Base-by-base conservation (phyloP, 2,329 filamentous ascomycete genomes). In the Akanthomyces dipterigenus region DNA sequence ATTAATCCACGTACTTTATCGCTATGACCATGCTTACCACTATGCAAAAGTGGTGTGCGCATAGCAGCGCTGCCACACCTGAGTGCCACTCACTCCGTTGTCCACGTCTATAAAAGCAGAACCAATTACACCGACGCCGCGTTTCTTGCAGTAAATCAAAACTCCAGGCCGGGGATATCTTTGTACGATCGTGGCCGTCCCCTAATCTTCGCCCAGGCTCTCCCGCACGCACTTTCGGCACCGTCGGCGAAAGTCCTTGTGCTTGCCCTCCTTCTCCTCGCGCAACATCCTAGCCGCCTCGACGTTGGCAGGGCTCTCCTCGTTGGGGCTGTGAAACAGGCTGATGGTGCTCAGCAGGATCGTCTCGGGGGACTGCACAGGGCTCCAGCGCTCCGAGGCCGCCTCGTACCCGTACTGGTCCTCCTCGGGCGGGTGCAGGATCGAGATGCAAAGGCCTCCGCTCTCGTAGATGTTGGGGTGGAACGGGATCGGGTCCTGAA, bases 381-480 rank as follows among this genome's bases (percentile, higher is more conserved):
- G 95, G 63, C 85, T 90, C 95, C 95, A 99, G 63, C 95, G 86
- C 81, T 99, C 95, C 34, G 86, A 82, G 18, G 92, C 93, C 28
- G 84, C 84, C 76, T 99, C 95, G 78, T 99, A 99, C 58, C 93
- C 93, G 75, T 90, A 95, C 71, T 90, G 87, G 72, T 99, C 95
- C 70, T 97, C 93, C 77, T 91, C 93, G 5, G 95, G 93, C 14
- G 93, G 90, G 75, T 99, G 95, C 46, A 99, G 82, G 77, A 99
- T 99, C 48, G 90, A 96, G 74, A 99, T 98, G 81, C 95, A 99
- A 62, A 99, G 90, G 66, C 88, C 86, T 69, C 95, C 95, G 71
- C 85, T 86, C 8, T 85, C 79, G 78, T 97, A 98, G 72, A 99
- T 90, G 73, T 98, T 98, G 1, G 93, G 93, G 76, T 98, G 93